Evolutionary conservation across 176 grass and related monocot species (phyloP).

Genomic region (Paspalum notatum): DNA sequence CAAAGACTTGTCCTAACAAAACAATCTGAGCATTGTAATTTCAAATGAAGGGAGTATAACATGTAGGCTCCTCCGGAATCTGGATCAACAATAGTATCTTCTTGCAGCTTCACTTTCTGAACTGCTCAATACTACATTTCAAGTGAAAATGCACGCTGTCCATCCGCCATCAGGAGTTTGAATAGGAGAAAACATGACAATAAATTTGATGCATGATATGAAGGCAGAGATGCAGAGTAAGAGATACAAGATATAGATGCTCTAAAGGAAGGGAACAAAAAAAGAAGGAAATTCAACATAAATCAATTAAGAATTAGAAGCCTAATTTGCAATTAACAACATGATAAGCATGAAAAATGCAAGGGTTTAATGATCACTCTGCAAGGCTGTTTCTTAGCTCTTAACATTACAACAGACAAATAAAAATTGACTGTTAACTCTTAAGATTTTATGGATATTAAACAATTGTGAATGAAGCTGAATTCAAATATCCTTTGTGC

Average conservation of each 20-base stretch:
- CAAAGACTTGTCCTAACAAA: no score
- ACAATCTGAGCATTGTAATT: no score
- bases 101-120: background rate
- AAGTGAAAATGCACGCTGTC: background rate
- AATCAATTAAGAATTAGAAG: background rate
- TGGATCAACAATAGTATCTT: background rate
- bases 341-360: background rate
- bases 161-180: background rate
- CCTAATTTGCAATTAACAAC: background rate
- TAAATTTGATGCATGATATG: conserved; percentile 6
- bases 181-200: background rate
- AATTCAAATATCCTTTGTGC: conserved; percentile 11
- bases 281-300: conserved; percentile 19
- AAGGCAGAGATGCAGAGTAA: no score
- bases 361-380: background rate
- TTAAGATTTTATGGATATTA: conserved; percentile 10
- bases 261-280: no score
- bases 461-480: conserved; percentile 11
- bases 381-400: conserved; percentile 1
- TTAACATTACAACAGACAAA: background rate
- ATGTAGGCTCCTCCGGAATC: background rate
- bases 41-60: background rate
- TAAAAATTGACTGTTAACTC: background rate
- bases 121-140: background rate
- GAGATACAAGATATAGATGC: no score